Evolutionary conservation across 306 rosid genomes (phyloP), one percentile per base, ranked within the genome.

Genomic region (Elaeagnus macrophylla): DNA sequence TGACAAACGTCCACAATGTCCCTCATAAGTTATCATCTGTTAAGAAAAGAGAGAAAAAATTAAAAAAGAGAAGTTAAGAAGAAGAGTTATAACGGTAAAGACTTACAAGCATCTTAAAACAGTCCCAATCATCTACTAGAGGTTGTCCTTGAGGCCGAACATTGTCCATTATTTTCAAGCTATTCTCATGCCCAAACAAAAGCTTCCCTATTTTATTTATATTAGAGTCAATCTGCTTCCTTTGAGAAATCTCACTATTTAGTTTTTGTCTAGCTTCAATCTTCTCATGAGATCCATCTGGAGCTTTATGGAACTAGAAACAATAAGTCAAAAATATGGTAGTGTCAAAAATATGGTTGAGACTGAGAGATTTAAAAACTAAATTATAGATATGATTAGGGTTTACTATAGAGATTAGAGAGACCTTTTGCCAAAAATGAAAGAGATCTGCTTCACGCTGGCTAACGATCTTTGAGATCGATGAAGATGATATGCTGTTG

Each of bases 121-220:
- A 83, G 51, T 74, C 65, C 95, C 91, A 86, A 61, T 83, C 83
- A 52, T 83, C 82, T 0, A 83, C 86, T 9, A 78, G 68, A 32
- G 91, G 69, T 6, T 74, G 73, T 8, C 85, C 88, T 0, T 52
- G 13, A 8, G 75, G 65, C 63, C 86, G 69, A 54, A 78, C 80
- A 12, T 55, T 14, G 45, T 44, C 7, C 59, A 78, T 39, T 49
- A 67, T 17, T 11, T 35, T 7, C 37, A 68, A 36, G 40, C 68
- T 72, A 2, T 72, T 67, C 38, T 48, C 39, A 12, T 54, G 9
- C 14, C 88, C 86, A 72, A 83, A 69, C 61, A 83, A 61, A 60
- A 73, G 52, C 46, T 65, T 39, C 10, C 74, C 81, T 12, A 83
- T 59, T 4, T 52, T 59, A 14, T 62, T 18, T 5, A 86, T 40